Percentiles rank a stretch among this genome's conserved stretches.
phyloP scores from a whole-genome alignment of 345 rosid genomes.

The Pseudoturritis turrita region DNA sequence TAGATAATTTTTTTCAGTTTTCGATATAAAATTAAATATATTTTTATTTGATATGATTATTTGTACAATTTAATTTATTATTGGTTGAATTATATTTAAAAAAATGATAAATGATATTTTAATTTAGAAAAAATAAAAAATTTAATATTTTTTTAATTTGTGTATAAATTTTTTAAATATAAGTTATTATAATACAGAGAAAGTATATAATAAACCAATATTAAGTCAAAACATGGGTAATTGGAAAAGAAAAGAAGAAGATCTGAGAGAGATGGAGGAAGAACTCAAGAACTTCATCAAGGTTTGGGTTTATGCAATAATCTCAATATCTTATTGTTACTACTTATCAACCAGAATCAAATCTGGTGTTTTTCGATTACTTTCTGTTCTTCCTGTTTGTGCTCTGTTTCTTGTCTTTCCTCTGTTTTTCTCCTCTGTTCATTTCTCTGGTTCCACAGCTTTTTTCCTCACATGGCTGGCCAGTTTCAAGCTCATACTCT shows the following conservation, averaged over 20 bases:
- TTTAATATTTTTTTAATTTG: no score
- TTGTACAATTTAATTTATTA: no score
- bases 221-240: background rate
- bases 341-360: conserved; percentile 30
- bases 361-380: conserved; percentile 25
- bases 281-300: conserved; percentile 17
- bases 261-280: conserved; percentile 26
- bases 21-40: no score
- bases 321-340: conserved; percentile 30
- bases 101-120: no score
- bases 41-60: no score
- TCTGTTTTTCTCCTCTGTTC: conserved; percentile 15
- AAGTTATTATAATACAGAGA: no score
- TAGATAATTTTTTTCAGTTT: no score
- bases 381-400: conserved; percentile 34
- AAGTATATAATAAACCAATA: no score
- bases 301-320: conserved; percentile 9
- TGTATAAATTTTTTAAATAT: no score
- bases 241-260: background rate
- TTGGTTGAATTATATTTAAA: no score
- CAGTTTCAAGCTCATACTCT: conserved; percentile 42
- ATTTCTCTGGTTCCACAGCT: background rate
- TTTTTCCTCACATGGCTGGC: conserved; percentile 37
- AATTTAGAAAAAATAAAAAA: no score
- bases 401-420: conserved; percentile 34